Evolutionary conservation across 768 basidiomycete genomes (phyloP).

Genomic region (Trametes coccinea): DNA sequence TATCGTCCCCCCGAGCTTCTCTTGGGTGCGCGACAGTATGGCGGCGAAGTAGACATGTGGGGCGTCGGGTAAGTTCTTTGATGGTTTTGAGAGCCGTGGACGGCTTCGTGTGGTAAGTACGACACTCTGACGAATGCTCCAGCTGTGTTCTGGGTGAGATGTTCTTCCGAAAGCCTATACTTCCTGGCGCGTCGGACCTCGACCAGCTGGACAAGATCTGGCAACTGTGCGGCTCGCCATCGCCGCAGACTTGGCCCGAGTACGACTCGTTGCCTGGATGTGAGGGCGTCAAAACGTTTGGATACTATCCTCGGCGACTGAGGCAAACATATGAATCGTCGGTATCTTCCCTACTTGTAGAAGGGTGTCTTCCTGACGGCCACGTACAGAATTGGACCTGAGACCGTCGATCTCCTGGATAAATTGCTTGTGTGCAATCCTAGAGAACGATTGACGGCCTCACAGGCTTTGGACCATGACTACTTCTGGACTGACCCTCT

Average conservation of each 20-base stretch:
- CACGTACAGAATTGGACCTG: conserved; percentile 56
- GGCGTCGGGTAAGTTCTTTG: conserved; percentile 75
- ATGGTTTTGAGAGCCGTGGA: not conserved
- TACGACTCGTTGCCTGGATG: conserved; percentile 75
- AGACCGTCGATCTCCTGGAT: conserved; percentile 82
- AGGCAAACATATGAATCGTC: conserved; percentile 61
- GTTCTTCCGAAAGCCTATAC: conserved; percentile 84
- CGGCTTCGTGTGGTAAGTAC: not conserved
- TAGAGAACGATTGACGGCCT: conserved; percentile 77
- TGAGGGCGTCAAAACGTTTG: conserved; percentile 72
- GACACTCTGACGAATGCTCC: not conserved
- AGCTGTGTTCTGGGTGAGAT: conserved; percentile 98
- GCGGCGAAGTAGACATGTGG: conserved; percentile 96
- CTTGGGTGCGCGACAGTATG: conserved; percentile 86
- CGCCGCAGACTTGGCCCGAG: conserved; percentile 79
- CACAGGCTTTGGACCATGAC: conserved; percentile 84
- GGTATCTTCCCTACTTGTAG: conserved; percentile 26
- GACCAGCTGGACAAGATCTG: conserved; percentile 92
- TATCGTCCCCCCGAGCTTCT: conserved; percentile 93
- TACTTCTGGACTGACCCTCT: conserved; percentile 94
- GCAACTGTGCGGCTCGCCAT: conserved; percentile 85
- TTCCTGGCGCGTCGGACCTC: conserved; percentile 86
- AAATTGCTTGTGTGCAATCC: conserved; percentile 84
- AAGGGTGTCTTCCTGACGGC: not conserved
- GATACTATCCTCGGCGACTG: conserved; percentile 52